Conservation (phyloP, 495 filamentous ascomycete species). For the Aspergillus coremiiformis region DNA sequence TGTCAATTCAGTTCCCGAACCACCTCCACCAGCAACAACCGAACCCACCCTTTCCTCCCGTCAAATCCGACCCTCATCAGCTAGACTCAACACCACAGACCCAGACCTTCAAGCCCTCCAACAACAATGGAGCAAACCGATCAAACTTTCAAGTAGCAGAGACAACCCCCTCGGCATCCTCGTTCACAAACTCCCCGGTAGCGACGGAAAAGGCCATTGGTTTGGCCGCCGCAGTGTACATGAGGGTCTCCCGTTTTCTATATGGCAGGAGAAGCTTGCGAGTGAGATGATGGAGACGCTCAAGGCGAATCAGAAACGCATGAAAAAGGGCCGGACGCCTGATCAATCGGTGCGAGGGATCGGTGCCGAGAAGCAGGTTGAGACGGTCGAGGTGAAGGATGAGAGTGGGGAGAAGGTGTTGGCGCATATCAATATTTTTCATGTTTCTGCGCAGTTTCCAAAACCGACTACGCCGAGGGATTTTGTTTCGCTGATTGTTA, state of each 20-base stretch:
- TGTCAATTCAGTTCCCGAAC: conserved; percentile 68
- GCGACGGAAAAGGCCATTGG: conserved; percentile 82
- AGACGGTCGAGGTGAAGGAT: conserved; percentile 46
- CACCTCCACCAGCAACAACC: conserved; percentile 29
- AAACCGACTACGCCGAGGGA: conserved; percentile 81
- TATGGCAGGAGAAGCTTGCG: conserved; percentile 48
- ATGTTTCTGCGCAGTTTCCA: conserved; percentile 83
- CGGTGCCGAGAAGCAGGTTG: conserved; percentile 68
- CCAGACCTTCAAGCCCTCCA: conserved; percentile 47
- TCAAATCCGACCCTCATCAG: conserved; percentile 45
- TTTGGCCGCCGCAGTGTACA: conserved; percentile 84
- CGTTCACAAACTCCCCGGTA: conserved; percentile 70
- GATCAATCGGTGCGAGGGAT: conserved; percentile 68
- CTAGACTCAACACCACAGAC: conserved; percentile 43
- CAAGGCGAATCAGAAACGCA: conserved; percentile 52
- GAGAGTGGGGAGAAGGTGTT: conserved; percentile 26
- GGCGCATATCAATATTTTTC: conserved; percentile 53
- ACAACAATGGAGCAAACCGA: conserved; percentile 77
- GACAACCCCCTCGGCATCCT: conserved; percentile 71
- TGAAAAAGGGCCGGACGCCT: conserved; percentile 24
- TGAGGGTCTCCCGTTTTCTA: conserved; percentile 61
- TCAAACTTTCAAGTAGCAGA: conserved; percentile 54
- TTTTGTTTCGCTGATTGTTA: conserved; percentile 72
- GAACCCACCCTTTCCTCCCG: conserved; percentile 27
- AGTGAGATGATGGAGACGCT: conserved; percentile 48